Evolutionary conservation across 768 basidiomycete species (phyloP).

Genomic region (Podaxis sp.): DNA sequence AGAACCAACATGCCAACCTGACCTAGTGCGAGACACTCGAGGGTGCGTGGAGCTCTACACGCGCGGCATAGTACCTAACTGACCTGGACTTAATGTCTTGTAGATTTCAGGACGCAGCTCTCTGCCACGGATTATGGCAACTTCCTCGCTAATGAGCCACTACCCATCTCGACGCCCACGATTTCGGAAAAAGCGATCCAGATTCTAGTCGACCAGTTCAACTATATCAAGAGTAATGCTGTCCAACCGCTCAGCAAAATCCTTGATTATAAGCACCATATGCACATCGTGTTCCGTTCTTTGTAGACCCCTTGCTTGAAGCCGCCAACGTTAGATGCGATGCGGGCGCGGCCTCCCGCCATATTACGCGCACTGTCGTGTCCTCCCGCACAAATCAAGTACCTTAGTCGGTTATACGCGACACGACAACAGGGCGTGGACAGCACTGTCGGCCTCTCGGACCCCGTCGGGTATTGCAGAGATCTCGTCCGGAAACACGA

Average conservation of each 20-base stretch:
- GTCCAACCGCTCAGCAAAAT: slow-evolving; percentile 90
- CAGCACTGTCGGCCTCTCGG: slow-evolving; percentile 24
- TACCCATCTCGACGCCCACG: slow-evolving; percentile 89
- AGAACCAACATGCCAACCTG: slow-evolving; percentile 88
- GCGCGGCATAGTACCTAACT: background rate
- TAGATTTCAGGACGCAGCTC: slow-evolving; percentile 94
- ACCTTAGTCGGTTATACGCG: background rate
- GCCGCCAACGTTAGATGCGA: background rate
- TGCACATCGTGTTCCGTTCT: background rate
- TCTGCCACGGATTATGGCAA: slow-evolving; percentile 97
- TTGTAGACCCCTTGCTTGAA: background rate
- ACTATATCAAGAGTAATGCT: slow-evolving; percentile 88
- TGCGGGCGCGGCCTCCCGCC: background rate
- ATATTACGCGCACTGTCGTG: background rate
- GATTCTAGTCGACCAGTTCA: slow-evolving; percentile 95
- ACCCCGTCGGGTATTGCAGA: slow-evolving; percentile 65
- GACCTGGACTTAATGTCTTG: background rate
- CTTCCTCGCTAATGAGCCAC: slow-evolving; percentile 95
- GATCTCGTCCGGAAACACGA: slow-evolving; percentile 76
- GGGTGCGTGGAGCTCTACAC: slow-evolving; percentile 42
- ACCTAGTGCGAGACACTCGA: slow-evolving; percentile 97
- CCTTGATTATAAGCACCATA: slow-evolving; percentile 61
- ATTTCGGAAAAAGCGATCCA: slow-evolving; percentile 98
- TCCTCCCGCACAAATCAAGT: background rate
- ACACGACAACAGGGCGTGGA: background rate